Base-by-base conservation (phyloP, 2,329 filamentous ascomycete genomes). In the Fusarium sp. region DNA sequence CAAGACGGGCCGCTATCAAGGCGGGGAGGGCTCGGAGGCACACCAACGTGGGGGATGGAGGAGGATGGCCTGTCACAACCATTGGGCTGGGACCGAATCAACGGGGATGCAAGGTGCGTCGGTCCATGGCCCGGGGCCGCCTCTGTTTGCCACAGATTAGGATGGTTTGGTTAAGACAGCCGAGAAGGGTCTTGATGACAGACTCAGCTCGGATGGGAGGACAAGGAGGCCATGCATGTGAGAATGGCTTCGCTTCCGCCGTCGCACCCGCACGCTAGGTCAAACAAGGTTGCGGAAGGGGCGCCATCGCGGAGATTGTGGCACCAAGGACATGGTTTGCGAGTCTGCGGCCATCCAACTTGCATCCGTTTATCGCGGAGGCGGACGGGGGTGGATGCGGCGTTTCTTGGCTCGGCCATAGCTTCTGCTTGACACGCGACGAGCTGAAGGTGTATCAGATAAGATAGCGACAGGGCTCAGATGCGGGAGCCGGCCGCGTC, bases 401-500 rank as follows among this genome's bases (percentile, higher is more conserved):
- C 51, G n/a, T 48, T 54, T 52, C 62, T 40, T 63, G 31, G 39
- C 52, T 55, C 37, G 66, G 23, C 10, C 60, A 47, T 36, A 68
- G 50, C 65, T 70, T 48, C 12, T 34, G 16, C 43, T 44, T 31
- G 62, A 53, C 65, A 62, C 64, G 54, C 59, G 56, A 59, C 40
- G 56, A 66, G 60, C 55, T 60, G 31, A 8, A 44, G 31, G 23
- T 47, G 47, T 70, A 68, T 69, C 68, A 68, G 68, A 71, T 71
- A 71, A 60, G 65, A 60, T 71, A 59, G 48, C 41, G 23, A 27
- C 52, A 23, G 7, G 9, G 39, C 40, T 13, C 30, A 39, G 66
- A 36, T 15, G 37, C 72, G 72, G 72, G 46, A 57, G 59, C 70
- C 72, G 72, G 72, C 72, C 58, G 53, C 48, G 46, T 71, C 72